Evolutionary conservation across 805 yeast genomes (phyloP).

Genomic region (Wickerhamomyces chaumierensis): DNA sequence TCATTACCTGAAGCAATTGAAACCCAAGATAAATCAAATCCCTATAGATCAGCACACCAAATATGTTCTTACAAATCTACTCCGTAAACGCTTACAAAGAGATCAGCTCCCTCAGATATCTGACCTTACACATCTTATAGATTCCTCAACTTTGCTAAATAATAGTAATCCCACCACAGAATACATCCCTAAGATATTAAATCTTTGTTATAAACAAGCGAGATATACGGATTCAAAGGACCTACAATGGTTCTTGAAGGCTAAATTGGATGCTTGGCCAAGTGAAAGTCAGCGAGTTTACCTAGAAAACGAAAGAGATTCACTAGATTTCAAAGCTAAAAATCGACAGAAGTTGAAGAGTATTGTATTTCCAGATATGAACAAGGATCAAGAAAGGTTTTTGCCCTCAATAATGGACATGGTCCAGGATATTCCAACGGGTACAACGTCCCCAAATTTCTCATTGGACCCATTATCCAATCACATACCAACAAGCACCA

Average conservation of each 20-base stretch:
- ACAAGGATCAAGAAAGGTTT: constrained; percentile 2
- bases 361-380: constrained; percentile 11
- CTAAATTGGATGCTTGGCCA: constrained; percentile 14
- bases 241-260: constrained; percentile 12
- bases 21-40: neutral
- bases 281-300: constrained; percentile 6
- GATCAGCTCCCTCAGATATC: constrained; percentile 5
- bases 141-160: neutral
- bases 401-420: too few species aligned
- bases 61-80: constrained; percentile 3
- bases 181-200: constrained; percentile 3
- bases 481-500: too few species aligned
- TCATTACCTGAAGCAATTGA: too few species aligned
- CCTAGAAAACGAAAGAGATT: constrained; percentile 4
- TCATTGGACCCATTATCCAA: too few species aligned
- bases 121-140: constrained; percentile 3
- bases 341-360: constrained; percentile 1
- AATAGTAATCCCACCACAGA: too few species aligned
- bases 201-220: constrained; percentile 10
- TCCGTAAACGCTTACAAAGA: constrained; percentile 5
- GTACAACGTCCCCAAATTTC: too few species aligned
- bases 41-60: constrained; percentile 7
- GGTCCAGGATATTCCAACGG: too few species aligned
- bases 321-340: constrained; percentile 5
- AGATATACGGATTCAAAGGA: constrained; percentile 12